Evolutionary conservation across 2,329 filamentous ascomycete genomes (phyloP), one percentile per base, ranked within the genome.

Genomic region (Colletotrichum liaoningense): DNA sequence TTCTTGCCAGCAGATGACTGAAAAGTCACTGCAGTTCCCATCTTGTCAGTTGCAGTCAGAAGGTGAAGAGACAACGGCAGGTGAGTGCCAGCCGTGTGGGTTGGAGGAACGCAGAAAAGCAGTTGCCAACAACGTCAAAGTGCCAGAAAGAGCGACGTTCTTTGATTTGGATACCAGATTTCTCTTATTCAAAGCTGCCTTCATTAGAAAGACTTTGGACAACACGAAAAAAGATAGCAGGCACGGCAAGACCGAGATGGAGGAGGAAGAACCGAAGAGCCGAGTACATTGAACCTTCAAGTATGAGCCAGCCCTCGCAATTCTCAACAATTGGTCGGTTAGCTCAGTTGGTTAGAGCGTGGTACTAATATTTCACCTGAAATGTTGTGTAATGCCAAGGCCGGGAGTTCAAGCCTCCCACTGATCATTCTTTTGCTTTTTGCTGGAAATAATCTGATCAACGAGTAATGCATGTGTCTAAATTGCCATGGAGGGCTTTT

Each of bases 331-430:
- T 3, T 4, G 66, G 66, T 69, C 66, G 66, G 66, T 69, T 69
- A 69, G 66, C 66, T 69, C 66, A 69, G 58, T 69, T 63, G 65
- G 56, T 65, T 65, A 65, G 56, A 62, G 56, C 57, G 65, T 62
- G 56, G 56, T 68, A 63, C 66, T 68, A 65, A 65, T 65, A 63
- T 54, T 54, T 12, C 35, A 67, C 1, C 55, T 2, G 26, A 2
- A 54, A 54, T 59, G 14, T 58, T 49, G 11, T 9, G 64, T 49
- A 52, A 67, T 67, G 64, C 64, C 64, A 67, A 67, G 63, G 63
- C 52, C 63, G 52, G 63, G 63, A 65, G 63, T 65, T 65, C 63
- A 65, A 65, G 63, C 63, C 52, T 65, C 63, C 63, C 63, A 67
- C 64, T 58, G 64, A 67, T 67, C 54, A 58, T 1, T 1, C 6